Evolutionary conservation across 495 filamentous ascomycete species (phyloP).

Genomic region (Acidiella bohemica): DNA sequence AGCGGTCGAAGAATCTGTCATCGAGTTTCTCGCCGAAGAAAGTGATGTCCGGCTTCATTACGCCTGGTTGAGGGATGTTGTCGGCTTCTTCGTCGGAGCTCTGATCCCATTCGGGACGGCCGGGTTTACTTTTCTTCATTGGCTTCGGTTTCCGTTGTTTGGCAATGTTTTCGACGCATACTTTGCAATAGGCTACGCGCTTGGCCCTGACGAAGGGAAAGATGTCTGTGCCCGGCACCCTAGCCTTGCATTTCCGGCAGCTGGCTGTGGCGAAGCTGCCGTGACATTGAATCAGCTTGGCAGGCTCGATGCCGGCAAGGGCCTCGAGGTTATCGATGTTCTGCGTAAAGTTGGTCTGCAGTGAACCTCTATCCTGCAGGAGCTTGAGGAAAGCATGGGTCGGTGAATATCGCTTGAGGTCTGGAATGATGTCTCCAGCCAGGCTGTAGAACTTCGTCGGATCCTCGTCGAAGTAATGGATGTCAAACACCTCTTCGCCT

Average conservation of each 20-base stretch:
- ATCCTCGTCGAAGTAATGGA: conserved; percentile 70
- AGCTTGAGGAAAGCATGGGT: conserved; percentile 93
- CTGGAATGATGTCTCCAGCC: conserved; percentile 80
- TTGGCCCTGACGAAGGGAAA: conserved; percentile 67
- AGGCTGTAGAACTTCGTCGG: conserved; percentile 82
- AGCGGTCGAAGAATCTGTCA: conserved; percentile 64
- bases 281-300: conserved; percentile 91
- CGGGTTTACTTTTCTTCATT: conserved; percentile 1
- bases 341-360: conserved; percentile 94
- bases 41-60: conserved; percentile 99
- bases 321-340: conserved; percentile 97
- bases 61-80: conserved; percentile 56
- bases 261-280: conserved; percentile 88
- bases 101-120: conserved; percentile 44
- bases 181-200: conserved; percentile 49
- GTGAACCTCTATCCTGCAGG: conserved; percentile 78
- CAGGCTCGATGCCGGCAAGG: conserved; percentile 64
- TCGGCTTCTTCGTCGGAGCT: conserved; percentile 59
- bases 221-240: conserved; percentile 62
- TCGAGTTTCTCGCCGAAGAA: conserved; percentile 93
- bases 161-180: conserved; percentile 39
- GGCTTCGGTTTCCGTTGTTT: conserved; percentile 32
- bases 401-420: conserved; percentile 56
- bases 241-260: conserved; percentile 67
- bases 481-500: conserved; percentile 91